Conservation (phyloP, 2,329 filamentous ascomycete genomes). For the Trichoderma arundinaceum region DNA sequence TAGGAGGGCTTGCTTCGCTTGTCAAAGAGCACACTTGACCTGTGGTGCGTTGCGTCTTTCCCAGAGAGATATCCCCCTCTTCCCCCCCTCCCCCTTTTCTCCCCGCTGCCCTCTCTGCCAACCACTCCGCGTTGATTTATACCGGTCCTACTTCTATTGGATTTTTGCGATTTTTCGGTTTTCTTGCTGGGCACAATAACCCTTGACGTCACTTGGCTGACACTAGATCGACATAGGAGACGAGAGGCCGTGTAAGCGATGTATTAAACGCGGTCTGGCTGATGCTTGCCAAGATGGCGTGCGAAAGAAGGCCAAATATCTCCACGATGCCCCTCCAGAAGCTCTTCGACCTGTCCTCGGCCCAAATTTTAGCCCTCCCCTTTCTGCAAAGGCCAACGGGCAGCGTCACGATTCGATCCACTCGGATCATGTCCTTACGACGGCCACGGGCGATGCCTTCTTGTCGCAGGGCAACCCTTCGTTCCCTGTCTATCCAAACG, state of each 20-base stretch:
- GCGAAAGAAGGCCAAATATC: slow-evolving; percentile 98
- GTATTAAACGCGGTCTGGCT: slow-evolving; percentile 89
- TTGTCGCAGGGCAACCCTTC: slow-evolving; percentile 55
- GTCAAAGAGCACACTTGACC: slow-evolving; percentile 94
- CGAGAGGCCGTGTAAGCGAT: slow-evolving; percentile 90
- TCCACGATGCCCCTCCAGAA: slow-evolving; percentile 92
- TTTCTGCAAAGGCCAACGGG: slow-evolving; percentile 53
- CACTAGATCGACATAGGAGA: slow-evolving; percentile 66
- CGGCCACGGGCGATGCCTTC: slow-evolving; percentile 51
- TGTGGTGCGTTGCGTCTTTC: slow-evolving; percentile 75
- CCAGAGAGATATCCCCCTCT: not conserved
- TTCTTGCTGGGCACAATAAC: not conserved
- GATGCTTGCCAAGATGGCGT: slow-evolving; percentile 95
- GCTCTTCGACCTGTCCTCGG: slow-evolving; percentile 85
- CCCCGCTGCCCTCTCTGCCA: not conserved
- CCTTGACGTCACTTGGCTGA: not conserved
- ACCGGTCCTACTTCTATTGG: not conserved
- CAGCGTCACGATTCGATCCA: slow-evolving; percentile 56
- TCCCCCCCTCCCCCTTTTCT: not conserved
- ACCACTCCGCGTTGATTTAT: not conserved
- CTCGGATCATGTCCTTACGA: slow-evolving; percentile 50
- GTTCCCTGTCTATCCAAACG: slow-evolving; percentile 58
- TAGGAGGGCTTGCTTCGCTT: slow-evolving; percentile 91
- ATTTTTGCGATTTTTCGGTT: not conserved
- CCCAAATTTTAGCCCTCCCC: slow-evolving; percentile 69